These are phyloP conservation scores for Darksidea phi DNA, from an alignment of 495 filamentous ascomycete species.

Conservation along the genomic window DNA sequence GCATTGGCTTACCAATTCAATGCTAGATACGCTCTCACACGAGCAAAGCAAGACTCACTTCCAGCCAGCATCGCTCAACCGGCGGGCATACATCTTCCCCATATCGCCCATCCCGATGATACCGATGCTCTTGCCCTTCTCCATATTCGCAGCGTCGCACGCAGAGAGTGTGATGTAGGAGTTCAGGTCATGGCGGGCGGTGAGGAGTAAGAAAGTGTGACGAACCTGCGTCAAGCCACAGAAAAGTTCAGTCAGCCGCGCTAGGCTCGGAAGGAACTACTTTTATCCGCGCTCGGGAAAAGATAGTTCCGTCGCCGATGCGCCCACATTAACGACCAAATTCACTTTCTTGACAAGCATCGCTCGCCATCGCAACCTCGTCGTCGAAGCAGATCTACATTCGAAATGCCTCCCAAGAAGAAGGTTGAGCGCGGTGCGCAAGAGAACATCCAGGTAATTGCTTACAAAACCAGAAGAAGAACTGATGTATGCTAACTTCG, in stretches of 20 bases:
- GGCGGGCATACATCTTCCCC: slow-evolving; percentile 97
- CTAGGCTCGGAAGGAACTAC: slow-evolving; percentile 18
- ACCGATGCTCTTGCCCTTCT: slow-evolving; percentile 53
- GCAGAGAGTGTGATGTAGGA: background rate
- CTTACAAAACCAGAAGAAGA: background rate
- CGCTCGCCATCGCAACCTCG: slow-evolving; percentile 8
- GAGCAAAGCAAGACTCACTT: slow-evolving; percentile 61
- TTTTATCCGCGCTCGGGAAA: slow-evolving; percentile 1
- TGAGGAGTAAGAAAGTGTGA: slow-evolving; percentile 8
- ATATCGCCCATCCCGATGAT: slow-evolving; percentile 99
- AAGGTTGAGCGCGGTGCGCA: slow-evolving; percentile 70
- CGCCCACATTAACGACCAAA: too few relatives aligned
- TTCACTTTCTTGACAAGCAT: too few relatives aligned
- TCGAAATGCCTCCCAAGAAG: slow-evolving; percentile 64
- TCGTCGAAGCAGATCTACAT: slow-evolving; percentile 8
- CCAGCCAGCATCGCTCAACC: slow-evolving; percentile 87
- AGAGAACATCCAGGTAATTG: slow-evolving; percentile 80
- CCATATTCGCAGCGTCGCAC: slow-evolving; percentile 24
- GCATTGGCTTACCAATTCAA: slow-evolving; percentile 21
- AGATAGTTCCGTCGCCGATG: too few relatives aligned
- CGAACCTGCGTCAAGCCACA: background rate
- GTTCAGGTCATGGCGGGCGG: slow-evolving; percentile 22
- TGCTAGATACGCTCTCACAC: background rate
- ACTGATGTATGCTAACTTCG: slow-evolving; percentile 6
- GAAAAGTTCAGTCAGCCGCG: slow-evolving; percentile 1